These are phyloP conservation scores for Moricandia moricandioides DNA, from an alignment of 345 rosid genomes.

Conservation along the genomic window DNA sequence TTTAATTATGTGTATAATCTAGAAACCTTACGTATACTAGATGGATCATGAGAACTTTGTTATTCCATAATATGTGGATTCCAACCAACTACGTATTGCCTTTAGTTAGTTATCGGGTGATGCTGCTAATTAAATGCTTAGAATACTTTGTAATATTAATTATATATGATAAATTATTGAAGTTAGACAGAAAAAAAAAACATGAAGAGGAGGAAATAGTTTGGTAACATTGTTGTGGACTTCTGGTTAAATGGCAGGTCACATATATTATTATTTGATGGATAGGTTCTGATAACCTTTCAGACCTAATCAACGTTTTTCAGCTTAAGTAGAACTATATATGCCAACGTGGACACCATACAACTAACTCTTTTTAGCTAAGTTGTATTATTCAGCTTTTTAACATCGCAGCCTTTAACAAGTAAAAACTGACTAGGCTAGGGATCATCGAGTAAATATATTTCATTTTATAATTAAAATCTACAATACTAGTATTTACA, in stretches of 20 bases:
- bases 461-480: background rate
- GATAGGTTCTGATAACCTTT: conserved; percentile 35
- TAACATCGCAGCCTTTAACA: background rate
- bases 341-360: conserved; percentile 23
- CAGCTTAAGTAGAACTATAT: conserved; percentile 14
- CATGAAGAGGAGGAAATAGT: conserved; percentile 7
- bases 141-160: background rate
- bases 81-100: background rate
- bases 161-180: background rate
- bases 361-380: background rate
- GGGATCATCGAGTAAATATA: background rate
- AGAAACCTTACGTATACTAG: background rate
- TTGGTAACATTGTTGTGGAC: conserved; percentile 36
- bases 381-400: background rate
- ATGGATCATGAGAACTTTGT: background rate
- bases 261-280: conserved; percentile 12
- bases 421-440: background rate
- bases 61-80: conserved; percentile 4
- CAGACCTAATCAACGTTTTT: conserved; percentile 30
- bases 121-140: conserved; percentile 8
- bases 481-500: too few relatives aligned
- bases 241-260: conserved; percentile 31
- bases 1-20: background rate
- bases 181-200: conserved; percentile 18
- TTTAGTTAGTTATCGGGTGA: background rate